Percentiles rank a stretch among this genome's conserved stretches.
Evolutionary conservation across 768 basidiomycete genomes (phyloP).

Genomic region (Pleurotus sapidus): DNA sequence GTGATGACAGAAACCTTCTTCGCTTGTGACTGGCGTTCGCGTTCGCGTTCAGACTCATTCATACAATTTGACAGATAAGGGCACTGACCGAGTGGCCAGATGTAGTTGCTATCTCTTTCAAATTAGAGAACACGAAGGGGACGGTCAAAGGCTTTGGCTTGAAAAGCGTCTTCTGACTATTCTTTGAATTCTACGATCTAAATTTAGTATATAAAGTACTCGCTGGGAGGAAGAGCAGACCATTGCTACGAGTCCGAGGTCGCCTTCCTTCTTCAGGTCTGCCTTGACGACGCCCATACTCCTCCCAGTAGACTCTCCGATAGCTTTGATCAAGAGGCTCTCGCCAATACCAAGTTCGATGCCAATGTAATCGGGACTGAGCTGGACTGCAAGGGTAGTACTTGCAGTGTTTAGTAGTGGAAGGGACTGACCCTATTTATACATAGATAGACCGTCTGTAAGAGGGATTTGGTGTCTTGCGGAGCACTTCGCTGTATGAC

Average conservation of each 20-base stretch:
- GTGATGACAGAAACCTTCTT: slow-evolving; percentile 97
- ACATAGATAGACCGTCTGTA: slow-evolving; percentile 92
- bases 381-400: slow-evolving; percentile 36
- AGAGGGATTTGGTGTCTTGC: slow-evolving; percentile 69
- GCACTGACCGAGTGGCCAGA: slow-evolving; percentile 71
- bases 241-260: slow-evolving; percentile 96
- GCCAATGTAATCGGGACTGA: slow-evolving; percentile 94
- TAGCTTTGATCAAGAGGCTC: slow-evolving; percentile 90
- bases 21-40: slow-evolving; percentile 68
- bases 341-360: slow-evolving; percentile 97
- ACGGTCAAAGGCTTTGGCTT: slow-evolving; percentile 91
- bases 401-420: neutral
- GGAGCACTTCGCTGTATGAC: slow-evolving; percentile 85
- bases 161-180: slow-evolving; percentile 89
- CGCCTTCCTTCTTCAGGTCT: slow-evolving; percentile 93
- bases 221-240: slow-evolving; percentile 34
- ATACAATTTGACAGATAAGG: too few species aligned
- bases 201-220: neutral
- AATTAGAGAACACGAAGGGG: slow-evolving; percentile 82
- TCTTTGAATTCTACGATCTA: slow-evolving; percentile 76
- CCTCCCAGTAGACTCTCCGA: slow-evolving; percentile 92
- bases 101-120: slow-evolving; percentile 87
- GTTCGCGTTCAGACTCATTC: too few species aligned
- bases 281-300: slow-evolving; percentile 79
- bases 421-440: slow-evolving; percentile 78